Conservation (phyloP, 1,139 yeast genomes). For the Kodamaea anthophila region DNA sequence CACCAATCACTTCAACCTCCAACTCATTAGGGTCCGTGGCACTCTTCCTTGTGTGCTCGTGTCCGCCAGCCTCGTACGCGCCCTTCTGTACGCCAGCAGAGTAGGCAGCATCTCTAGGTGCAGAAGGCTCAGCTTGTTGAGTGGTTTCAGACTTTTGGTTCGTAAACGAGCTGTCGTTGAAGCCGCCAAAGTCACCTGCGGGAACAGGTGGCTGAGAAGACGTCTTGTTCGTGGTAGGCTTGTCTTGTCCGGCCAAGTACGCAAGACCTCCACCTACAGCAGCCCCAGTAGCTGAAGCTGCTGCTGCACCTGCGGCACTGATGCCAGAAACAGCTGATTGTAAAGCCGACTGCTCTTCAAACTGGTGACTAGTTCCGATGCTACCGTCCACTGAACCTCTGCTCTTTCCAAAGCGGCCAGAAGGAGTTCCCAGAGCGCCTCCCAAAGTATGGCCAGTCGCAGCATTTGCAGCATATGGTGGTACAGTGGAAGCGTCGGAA, state of each 20-base stretch:
- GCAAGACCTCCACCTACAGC: slow-evolving; percentile 1
- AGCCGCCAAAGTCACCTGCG: no score
- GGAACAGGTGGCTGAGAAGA: no score
- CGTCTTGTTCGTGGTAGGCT: no score
- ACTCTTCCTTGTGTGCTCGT: not conserved
- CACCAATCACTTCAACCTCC: slow-evolving; percentile 36
- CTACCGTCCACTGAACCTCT: slow-evolving; percentile 1
- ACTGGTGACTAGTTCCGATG: slow-evolving; percentile 1
- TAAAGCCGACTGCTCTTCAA: not conserved
- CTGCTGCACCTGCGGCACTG: slow-evolving; percentile 2
- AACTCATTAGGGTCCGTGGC: slow-evolving; percentile 12
- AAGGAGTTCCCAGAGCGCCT: slow-evolving; percentile 3
- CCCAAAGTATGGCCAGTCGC: not conserved
- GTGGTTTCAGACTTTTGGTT: no score
- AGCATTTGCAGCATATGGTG: not conserved
- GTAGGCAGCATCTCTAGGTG: not conserved
- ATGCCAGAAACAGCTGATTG: not conserved
- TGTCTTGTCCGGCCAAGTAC: slow-evolving; percentile 1
- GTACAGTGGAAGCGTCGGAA: not conserved
- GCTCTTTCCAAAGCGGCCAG: slow-evolving; percentile 1
- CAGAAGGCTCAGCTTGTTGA: no score
- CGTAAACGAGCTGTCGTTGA: no score
- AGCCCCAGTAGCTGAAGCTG: slow-evolving; percentile 3
- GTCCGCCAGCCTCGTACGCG: slow-evolving; percentile 1
- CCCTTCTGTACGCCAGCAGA: slow-evolving; percentile 1